Percentiles rank a stretch among this genome's conserved stretches.
These are phyloP conservation scores for Eucalyptus globulus DNA, from an alignment of 345 rosid genomes.

Conservation along the genomic window DNA sequence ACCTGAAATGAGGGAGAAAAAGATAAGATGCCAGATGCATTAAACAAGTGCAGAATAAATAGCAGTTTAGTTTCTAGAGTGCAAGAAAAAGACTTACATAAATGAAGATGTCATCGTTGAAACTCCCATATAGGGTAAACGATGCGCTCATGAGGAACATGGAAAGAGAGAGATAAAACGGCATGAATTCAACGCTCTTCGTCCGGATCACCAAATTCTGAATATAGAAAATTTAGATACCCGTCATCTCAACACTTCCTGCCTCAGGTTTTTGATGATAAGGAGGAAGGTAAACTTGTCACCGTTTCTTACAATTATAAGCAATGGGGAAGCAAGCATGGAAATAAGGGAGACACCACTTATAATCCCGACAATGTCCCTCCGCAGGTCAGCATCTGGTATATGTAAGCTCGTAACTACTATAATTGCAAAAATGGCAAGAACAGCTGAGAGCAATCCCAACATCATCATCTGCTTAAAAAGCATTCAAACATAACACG, in stretches of 20 bases:
- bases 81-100: slow-evolving; percentile 32
- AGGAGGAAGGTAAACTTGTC: not conserved
- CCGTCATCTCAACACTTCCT: not conserved
- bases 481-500: not conserved
- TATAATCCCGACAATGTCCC: slow-evolving; percentile 48
- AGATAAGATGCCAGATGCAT: not conserved
- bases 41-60: not conserved
- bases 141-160: slow-evolving; percentile 82
- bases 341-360: slow-evolving; percentile 59
- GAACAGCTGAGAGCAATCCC: slow-evolving; percentile 43
- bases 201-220: slow-evolving; percentile 79
- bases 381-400: slow-evolving; percentile 10
- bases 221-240: not conserved
- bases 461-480: slow-evolving; percentile 41
- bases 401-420: slow-evolving; percentile 56
- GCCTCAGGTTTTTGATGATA: not conserved
- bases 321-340: slow-evolving; percentile 90
- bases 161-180: slow-evolving; percentile 77
- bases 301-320: slow-evolving; percentile 59
- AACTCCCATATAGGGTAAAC: slow-evolving; percentile 55
- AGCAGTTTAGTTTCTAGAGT: not conserved
- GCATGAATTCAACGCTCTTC: slow-evolving; percentile 87
- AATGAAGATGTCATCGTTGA: slow-evolving; percentile 54
- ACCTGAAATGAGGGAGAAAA: slow-evolving; percentile 28
- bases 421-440: slow-evolving; percentile 28